Conservation (phyloP, 768 basidiomycete genomes). For the Pulveroboletus sp. region DNA sequence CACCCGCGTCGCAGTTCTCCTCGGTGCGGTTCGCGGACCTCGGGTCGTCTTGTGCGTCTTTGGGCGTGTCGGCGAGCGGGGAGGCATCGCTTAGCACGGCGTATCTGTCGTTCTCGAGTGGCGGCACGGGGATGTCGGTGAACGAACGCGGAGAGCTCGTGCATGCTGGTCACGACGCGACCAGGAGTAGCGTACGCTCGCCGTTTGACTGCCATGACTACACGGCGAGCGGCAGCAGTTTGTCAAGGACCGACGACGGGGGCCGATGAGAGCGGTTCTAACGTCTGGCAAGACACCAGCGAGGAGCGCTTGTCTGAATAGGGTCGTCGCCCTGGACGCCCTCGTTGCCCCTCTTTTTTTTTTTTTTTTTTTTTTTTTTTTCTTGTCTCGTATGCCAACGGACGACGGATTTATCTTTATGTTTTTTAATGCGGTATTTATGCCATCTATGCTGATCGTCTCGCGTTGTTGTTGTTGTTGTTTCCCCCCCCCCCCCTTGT, state of each 20-base stretch:
- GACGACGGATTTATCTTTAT: constrained; percentile 26
- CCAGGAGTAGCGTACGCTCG: constrained; percentile 3
- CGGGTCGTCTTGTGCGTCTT: not conserved
- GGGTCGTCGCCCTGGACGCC: too few species aligned
- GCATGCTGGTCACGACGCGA: not conserved
- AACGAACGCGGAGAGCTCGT: constrained; percentile 28
- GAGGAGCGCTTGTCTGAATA: too few species aligned
- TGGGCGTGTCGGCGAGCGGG: not conserved
- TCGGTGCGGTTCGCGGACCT: constrained; percentile 21
- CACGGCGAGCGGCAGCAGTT: constrained; percentile 14
- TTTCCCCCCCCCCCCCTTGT: too few species aligned
- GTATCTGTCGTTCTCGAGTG: constrained; percentile 26
- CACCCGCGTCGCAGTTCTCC: constrained; percentile 21
- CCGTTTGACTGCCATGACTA: constrained; percentile 13
- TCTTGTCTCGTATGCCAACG: not conserved
- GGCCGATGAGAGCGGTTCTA: constrained; percentile 2
- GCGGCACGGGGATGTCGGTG: constrained; percentile 15
- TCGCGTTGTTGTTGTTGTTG: not conserved
- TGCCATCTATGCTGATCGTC: constrained; percentile 15
- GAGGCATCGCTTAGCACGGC: constrained; percentile 20
- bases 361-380: too few species aligned
- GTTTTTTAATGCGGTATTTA: constrained; percentile 20
- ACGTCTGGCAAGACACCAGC: too few species aligned
- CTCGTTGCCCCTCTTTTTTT: too few species aligned
- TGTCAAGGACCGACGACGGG: constrained; percentile 7